Percentiles rank a stretch among this genome's conserved stretches.
phyloP scores from a whole-genome alignment of 2,329 filamentous ascomycete genomes.

The Hymenoscyphus fructigenus region DNA sequence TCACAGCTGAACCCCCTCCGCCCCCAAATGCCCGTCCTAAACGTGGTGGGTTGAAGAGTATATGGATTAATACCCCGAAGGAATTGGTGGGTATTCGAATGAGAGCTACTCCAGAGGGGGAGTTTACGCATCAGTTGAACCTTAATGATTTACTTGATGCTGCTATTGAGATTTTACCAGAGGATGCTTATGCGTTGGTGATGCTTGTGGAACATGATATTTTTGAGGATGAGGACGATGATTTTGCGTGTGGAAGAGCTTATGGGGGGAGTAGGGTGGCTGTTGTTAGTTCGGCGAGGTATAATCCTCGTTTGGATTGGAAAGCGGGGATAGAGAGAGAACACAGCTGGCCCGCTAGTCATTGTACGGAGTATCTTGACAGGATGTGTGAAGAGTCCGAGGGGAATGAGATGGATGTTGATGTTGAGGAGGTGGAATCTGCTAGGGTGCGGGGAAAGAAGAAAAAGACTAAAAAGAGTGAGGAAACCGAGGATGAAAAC shows the following conservation, averaged over 20 bases:
- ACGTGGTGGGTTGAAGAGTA: not conserved
- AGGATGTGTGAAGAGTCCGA: constrained; percentile 34
- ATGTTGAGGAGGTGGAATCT: not conserved
- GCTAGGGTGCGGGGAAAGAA: not conserved
- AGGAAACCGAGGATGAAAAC: not conserved
- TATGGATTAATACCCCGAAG: constrained; percentile 14
- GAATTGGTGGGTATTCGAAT: constrained; percentile 25
- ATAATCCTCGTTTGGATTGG: constrained; percentile 52
- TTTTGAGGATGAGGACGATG: constrained; percentile 51
- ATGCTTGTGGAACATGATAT: constrained; percentile 33
- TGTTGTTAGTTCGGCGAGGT: constrained; percentile 61
- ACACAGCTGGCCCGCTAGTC: constrained; percentile 65
- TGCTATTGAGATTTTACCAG: constrained; percentile 29
- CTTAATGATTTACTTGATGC: constrained; percentile 31
- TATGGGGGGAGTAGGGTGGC: constrained; percentile 63
- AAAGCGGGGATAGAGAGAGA: constrained; percentile 32
- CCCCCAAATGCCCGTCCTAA: not conserved
- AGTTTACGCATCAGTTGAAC: constrained; percentile 30
- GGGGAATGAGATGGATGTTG: constrained; percentile 1
- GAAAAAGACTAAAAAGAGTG: not conserved
- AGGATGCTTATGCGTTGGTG: constrained; percentile 31
- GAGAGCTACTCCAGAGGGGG: constrained; percentile 23
- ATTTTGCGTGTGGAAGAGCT: constrained; percentile 65
- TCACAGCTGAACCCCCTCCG: constrained; percentile 18
- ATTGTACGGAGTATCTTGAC: constrained; percentile 55